Base-by-base conservation (phyloP, 148 eudicot genomes). In the Pharnaceum exiguum region DNA sequence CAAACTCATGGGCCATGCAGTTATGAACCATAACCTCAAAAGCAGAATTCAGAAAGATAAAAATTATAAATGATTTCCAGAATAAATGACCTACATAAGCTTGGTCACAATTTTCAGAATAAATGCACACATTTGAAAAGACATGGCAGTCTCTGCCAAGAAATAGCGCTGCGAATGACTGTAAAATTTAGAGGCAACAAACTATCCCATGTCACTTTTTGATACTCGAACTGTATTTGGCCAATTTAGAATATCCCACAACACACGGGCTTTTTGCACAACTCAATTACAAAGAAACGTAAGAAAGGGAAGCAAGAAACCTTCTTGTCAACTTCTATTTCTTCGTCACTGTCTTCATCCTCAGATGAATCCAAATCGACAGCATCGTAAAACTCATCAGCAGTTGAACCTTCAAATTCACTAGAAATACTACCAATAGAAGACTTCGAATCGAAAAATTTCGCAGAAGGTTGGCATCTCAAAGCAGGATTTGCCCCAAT, bases 301-400 rank as follows among this genome's bases (percentile, higher is more conserved):
- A 40, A 16, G 5, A 27, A 10, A 21, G 11, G 46, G 27, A 16
- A 21, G 60, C 25, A 59, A 63, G 38, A 61, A 64, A 90, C 97
- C 89, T 87, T 66, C 55, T 66, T 73, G 58, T 71, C 62, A 62
- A 45, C 49, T 55, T 68, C 85, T 40, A 33, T 31, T 21, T 60
- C 75, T 24, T 63, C 63, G 44, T 79, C 83, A 60, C 75, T 67
- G 28, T 82, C 86, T 0, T 88, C 97, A 56, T 82, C 91, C 23
- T 62, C 77, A 45, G 84, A 77, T 2, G 89, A 80, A 46, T 80
- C 90, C 39, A 73, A 63, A 50, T 75, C 71, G 72, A 83, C 73
- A 40, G 93, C 95, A 79, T 87, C 97, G 70, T 90, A 84, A 67
- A 87, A 90, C 64, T 87, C 83, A 46, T 90, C 97, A 44, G 74